Evolutionary conservation across 768 basidiomycete species (phyloP).

Genomic region (Leccinum truebloodii): DNA sequence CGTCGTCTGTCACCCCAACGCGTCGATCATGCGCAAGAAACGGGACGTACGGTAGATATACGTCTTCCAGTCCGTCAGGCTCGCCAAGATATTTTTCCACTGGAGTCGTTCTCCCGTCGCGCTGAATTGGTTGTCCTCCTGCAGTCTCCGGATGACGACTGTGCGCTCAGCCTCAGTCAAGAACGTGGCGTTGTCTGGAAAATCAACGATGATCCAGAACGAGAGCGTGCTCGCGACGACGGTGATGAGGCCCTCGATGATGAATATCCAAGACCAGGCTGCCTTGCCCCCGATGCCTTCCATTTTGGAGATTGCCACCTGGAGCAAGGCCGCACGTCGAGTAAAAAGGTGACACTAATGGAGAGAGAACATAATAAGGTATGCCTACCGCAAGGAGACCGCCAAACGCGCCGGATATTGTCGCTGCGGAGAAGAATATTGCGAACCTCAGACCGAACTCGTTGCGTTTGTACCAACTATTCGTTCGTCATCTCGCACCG

Average conservation of each 20-base stretch:
- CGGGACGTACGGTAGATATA: constrained; percentile 42
- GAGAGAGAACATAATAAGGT: background rate
- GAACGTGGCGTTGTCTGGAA: constrained; percentile 81
- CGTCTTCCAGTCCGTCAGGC: constrained; percentile 73
- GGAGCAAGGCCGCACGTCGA: background rate
- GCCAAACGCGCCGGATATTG: constrained; percentile 81
- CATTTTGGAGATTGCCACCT: constrained; percentile 71
- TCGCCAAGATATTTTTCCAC: constrained; percentile 58
- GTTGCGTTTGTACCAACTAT: constrained; percentile 65
- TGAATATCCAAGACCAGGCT: constrained; percentile 75
- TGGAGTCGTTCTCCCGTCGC: constrained; percentile 66
- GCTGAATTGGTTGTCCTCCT: constrained; percentile 68
- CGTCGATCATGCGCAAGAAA: background rate
- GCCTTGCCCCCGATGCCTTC: constrained; percentile 67
- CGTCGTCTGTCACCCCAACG: background rate
- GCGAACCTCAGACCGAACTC: constrained; percentile 71
- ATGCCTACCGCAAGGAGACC: constrained; percentile 63
- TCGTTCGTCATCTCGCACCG: constrained; percentile 18
- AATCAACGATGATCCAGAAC: constrained; percentile 81
- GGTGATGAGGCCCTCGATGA: constrained; percentile 68
- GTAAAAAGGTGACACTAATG: constrained; percentile 4
- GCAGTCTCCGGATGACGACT: constrained; percentile 63
- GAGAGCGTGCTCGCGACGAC: constrained; percentile 64
- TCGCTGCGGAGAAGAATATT: constrained; percentile 77
- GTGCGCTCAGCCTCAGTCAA: constrained; percentile 70